Percentiles rank a stretch among this genome's conserved stretches.
Evolutionary conservation across 345 rosid genomes (phyloP).

Genomic region (Hypericum androsaemum): DNA sequence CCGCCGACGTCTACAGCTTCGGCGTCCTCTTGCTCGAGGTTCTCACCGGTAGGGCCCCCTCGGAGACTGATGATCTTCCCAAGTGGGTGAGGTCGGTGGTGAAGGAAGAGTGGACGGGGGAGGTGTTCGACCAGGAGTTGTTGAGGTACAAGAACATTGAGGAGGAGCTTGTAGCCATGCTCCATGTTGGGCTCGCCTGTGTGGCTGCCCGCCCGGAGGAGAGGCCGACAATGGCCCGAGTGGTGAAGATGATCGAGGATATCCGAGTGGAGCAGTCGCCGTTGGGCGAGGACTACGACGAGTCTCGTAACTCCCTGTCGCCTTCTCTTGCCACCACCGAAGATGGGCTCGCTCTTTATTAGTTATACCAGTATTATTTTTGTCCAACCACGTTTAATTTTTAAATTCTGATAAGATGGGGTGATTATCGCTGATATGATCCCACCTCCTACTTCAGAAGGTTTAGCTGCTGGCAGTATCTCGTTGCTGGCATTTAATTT

Average conservation of each 20-base stretch:
- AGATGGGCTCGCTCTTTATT: slow-evolving; percentile 33
- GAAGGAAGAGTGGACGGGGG: slow-evolving; percentile 96
- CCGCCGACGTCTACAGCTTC: slow-evolving; percentile 78
- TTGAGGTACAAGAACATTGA: slow-evolving; percentile 91
- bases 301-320: slow-evolving; percentile 75
- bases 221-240: slow-evolving; percentile 75
- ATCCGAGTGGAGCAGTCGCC: slow-evolving; percentile 94
- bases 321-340: slow-evolving; percentile 89
- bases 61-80: slow-evolving; percentile 49
- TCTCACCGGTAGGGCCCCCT: slow-evolving; percentile 76
- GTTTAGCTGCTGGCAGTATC: slow-evolving; percentile 15
- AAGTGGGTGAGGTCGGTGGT: slow-evolving; percentile 94
- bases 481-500: slow-evolving; percentile 14
- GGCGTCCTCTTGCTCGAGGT: slow-evolving; percentile 79
- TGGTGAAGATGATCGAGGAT: slow-evolving; percentile 84
- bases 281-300: slow-evolving; percentile 81
- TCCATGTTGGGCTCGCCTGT: slow-evolving; percentile 80
- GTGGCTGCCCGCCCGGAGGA: slow-evolving; percentile 67
- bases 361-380: not conserved
- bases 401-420: slow-evolving; percentile 2
- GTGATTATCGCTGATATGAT: no score
- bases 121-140: slow-evolving; percentile 90
- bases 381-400: not conserved
- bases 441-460: not conserved
- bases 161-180: slow-evolving; percentile 84